These are phyloP conservation scores for Setaria italica DNA, from an alignment of 202 grass and related monocot genomes.

Conservation along the genomic window DNA sequence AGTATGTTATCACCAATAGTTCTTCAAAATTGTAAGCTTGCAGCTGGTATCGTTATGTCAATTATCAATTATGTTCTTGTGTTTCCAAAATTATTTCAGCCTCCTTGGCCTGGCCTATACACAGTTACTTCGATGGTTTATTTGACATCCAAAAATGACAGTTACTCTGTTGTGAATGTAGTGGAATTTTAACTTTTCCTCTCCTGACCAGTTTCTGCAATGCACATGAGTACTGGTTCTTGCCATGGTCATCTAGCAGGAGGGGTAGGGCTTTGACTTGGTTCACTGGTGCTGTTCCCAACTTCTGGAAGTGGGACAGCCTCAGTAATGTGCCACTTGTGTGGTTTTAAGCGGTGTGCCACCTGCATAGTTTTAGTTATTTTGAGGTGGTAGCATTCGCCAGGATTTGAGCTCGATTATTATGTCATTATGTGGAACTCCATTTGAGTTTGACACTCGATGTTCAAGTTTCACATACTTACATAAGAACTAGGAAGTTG, in stretches of 20 bases:
- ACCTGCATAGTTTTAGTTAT: slow-evolving; percentile 13
- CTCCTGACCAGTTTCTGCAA: slow-evolving; percentile 2
- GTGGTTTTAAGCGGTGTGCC: too few species aligned
- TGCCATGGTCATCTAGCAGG: neutral
- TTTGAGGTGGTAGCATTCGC: neutral
- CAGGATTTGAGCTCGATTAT: slow-evolving; percentile 5
- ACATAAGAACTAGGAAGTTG: slow-evolving; percentile 9
- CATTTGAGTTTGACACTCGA: neutral
- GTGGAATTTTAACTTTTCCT: neutral
- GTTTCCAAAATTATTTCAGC: slow-evolving; percentile 7
- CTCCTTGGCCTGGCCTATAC: slow-evolving; percentile 14
- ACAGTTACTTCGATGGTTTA: slow-evolving; percentile 26
- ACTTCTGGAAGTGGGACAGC: neutral
- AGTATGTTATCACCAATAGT: neutral
- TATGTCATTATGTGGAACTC: slow-evolving; percentile 1
- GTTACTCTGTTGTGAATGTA: neutral
- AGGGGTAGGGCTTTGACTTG: neutral
- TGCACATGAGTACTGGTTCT: neutral
- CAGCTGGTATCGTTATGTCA: neutral
- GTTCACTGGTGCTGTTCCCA: slow-evolving; percentile 3
- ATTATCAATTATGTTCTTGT: neutral
- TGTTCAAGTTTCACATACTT: neutral
- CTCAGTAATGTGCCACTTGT: neutral
- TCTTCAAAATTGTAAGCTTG: neutral
- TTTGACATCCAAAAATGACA: neutral